A percentile compares a stretch with the other conserved stretches of the same genome.
Evolutionary conservation across 345 rosid species (phyloP).

Genomic region (Aegle marmelos): DNA sequence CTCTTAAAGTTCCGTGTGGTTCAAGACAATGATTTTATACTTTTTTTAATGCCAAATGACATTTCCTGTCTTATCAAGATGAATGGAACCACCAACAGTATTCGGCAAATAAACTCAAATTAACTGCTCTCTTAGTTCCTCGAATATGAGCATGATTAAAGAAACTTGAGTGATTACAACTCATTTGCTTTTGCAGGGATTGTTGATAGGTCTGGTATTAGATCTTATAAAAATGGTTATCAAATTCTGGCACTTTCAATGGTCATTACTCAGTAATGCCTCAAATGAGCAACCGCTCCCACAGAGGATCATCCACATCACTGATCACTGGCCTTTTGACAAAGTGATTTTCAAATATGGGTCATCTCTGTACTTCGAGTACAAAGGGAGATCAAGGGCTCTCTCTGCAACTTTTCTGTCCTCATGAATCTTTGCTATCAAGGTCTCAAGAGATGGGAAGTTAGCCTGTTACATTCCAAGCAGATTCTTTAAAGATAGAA

Average conservation of each 20-base stretch:
- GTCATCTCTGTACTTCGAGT: conserved; percentile 51
- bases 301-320: neutral
- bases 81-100: neutral
- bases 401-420: conserved; percentile 64
- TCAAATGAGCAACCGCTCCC: neutral
- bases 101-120: neutral
- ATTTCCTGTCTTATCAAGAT: neutral
- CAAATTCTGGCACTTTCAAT: neutral
- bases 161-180: conserved; percentile 1
- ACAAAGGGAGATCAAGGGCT: conserved; percentile 76
- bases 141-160: neutral
- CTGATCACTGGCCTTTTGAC: neutral
- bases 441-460: conserved; percentile 68
- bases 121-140: neutral
- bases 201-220: neutral
- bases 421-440: conserved; percentile 69
- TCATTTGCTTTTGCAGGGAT: neutral
- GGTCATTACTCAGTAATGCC: neutral
- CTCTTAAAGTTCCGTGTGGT: neutral
- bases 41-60: neutral
- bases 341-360: conserved; percentile 34
- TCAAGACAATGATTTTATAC: neutral
- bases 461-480: conserved; percentile 47
- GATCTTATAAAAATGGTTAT: neutral
- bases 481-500: neutral